Evolutionary conservation across 345 rosid genomes (phyloP).

Genomic region (Physaria fendleri): DNA sequence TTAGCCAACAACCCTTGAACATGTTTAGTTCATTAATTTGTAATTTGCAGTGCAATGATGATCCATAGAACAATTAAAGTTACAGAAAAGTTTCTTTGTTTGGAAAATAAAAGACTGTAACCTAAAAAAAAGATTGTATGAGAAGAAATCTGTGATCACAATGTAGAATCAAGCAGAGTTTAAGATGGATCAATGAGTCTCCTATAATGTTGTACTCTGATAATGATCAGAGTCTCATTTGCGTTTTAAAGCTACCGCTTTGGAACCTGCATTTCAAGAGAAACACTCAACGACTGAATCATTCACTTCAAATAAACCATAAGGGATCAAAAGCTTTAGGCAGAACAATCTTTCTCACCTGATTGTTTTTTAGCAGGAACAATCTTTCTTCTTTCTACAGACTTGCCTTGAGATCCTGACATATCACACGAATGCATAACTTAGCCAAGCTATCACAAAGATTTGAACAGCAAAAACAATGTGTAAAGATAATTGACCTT

Average conservation of each 20-base stretch:
- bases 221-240: neutral
- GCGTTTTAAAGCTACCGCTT: slow-evolving; percentile 4
- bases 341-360: slow-evolving; percentile 13
- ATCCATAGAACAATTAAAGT: neutral
- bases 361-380: slow-evolving; percentile 22
- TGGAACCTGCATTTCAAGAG: slow-evolving; percentile 21
- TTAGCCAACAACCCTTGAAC: neutral
- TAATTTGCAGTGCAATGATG: neutral
- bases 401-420: slow-evolving; percentile 25
- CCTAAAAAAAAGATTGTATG: neutral
- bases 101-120: neutral
- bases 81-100: neutral
- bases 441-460: neutral
- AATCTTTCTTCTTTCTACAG: slow-evolving; percentile 24
- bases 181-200: neutral
- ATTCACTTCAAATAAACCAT: neutral
- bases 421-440: neutral
- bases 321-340: neutral
- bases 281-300: neutral
- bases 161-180: neutral
- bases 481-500: slow-evolving; percentile 24
- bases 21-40: neutral
- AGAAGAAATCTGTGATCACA: neutral
- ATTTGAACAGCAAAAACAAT: slow-evolving; percentile 1
- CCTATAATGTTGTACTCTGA: neutral